Base-by-base conservation (phyloP, 2,329 filamentous ascomycete genomes). In the Colletotrichum sp. region DNA sequence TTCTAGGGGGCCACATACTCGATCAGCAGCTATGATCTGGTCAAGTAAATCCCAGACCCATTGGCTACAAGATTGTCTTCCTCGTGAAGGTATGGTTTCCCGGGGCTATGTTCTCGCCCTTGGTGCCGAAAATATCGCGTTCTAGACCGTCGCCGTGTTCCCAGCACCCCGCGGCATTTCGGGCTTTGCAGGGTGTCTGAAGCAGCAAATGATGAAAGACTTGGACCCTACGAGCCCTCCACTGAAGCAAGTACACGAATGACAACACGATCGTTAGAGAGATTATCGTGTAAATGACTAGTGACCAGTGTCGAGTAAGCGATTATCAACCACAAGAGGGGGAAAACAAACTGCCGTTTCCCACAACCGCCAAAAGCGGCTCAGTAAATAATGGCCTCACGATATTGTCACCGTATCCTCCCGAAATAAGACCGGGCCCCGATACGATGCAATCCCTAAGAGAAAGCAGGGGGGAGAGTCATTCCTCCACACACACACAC, bases 401-500 rank as follows among this genome's bases (percentile, higher is more conserved):
- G n/a, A 69, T 61, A 55, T 56, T 24, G 43, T 71, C 10, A 62
- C n/a, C 58, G 15, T 34, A 62, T 21, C 30, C 30, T 32, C 58
- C 66, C 71, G 58, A 56, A 18, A 65, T 58, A 64, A 38, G 24
- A 43, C 32, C 66, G 71, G 43, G 43, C 43, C n/a, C 12, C 26
- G 18, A 52, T 61, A 52, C 48, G 61, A 21, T 66, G 32, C 26
- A 7, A 55, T 38, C 60, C 18, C 38, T 3, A 18, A 48, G 21
- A 67, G 7, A 38, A n/a, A 38, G 58, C 66, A 73, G 34, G 71
- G 71, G 48, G 70, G 66, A 71, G 71, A 73, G 71, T 73, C 66
- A 65, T 48, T 60, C 24, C 13, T 43, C 18, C n/a, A 52, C 43
- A 52, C 43, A 52, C 43, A 52, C 43, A 34, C 61, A 34, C 34